Percentiles rank a stretch among this genome's conserved stretches.
Evolutionary conservation across 805 yeast genomes (phyloP).

Genomic region (Kodamaea nitidulidarum): DNA sequence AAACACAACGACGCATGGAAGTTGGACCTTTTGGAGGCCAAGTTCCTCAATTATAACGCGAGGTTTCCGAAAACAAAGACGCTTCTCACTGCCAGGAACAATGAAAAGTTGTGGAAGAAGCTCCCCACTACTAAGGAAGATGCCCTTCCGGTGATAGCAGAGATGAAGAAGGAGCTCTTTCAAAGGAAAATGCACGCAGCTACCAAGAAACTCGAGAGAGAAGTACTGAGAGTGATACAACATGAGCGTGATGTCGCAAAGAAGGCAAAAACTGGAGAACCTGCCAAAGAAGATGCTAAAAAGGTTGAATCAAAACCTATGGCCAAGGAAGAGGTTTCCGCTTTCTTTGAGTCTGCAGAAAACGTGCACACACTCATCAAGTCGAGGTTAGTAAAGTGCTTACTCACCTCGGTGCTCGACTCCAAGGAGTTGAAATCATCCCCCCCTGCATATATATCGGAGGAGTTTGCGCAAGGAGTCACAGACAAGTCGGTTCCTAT

Average conservation of each 20-base stretch:
- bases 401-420: slow-evolving; percentile 24
- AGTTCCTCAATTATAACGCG: slow-evolving; percentile 40
- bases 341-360: slow-evolving; percentile 20
- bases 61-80: slow-evolving; percentile 48
- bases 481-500: slow-evolving; percentile 23
- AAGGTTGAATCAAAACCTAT: slow-evolving; percentile 9
- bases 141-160: slow-evolving; percentile 42
- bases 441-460: slow-evolving; percentile 35
- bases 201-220: slow-evolving; percentile 36
- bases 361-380: slow-evolving; percentile 23
- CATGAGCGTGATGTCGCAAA: slow-evolving; percentile 7
- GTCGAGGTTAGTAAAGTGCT: slow-evolving; percentile 30
- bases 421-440: slow-evolving; percentile 24
- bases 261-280: slow-evolving; percentile 5
- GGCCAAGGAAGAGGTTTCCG: slow-evolving; percentile 11
- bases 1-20: slow-evolving; percentile 46
- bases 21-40: slow-evolving; percentile 53
- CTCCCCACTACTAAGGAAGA: slow-evolving; percentile 39
- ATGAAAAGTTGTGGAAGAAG: slow-evolving; percentile 37
- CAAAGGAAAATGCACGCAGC: slow-evolving; percentile 48
- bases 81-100: slow-evolving; percentile 43
- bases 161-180: slow-evolving; percentile 43
- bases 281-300: slow-evolving; percentile 6
- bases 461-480: slow-evolving; percentile 23
- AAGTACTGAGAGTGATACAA: slow-evolving; percentile 23